These are phyloP conservation scores for Cephalotrichum gorgonifer DNA, from an alignment of 2,329 filamentous ascomycete species.

Conservation along the genomic window DNA sequence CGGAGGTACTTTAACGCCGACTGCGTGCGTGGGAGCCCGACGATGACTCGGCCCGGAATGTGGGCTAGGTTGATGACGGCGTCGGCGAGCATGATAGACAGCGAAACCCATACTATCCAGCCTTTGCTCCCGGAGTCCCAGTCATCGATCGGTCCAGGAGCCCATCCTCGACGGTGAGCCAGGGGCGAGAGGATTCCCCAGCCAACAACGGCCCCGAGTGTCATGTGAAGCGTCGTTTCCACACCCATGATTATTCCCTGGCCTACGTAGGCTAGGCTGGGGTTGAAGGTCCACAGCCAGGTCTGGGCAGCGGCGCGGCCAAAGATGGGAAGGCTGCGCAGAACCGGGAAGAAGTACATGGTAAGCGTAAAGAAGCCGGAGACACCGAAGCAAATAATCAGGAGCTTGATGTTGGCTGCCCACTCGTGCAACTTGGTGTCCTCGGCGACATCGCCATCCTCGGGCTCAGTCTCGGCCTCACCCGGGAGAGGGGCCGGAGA, in stretches of 20 bases:
- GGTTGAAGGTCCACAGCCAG: slow-evolving; percentile 95
- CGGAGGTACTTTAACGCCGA: not conserved
- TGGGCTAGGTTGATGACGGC: slow-evolving; percentile 80
- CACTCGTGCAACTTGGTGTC: slow-evolving; percentile 18
- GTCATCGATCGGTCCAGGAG: slow-evolving; percentile 72
- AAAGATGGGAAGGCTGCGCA: slow-evolving; percentile 81
- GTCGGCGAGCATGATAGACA: slow-evolving; percentile 95
- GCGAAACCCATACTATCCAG: slow-evolving; percentile 95
- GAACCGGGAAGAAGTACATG: slow-evolving; percentile 80
- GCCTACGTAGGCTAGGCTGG: slow-evolving; percentile 91
- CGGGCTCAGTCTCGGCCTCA: slow-evolving; percentile 14
- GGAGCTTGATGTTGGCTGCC: slow-evolving; percentile 39
- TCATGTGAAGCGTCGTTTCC: slow-evolving; percentile 90
- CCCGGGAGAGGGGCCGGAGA: slow-evolving; percentile 6
- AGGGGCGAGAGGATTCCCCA: slow-evolving; percentile 88
- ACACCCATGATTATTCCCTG: slow-evolving; percentile 99
- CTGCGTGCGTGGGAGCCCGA: not conserved
- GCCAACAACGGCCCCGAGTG: slow-evolving; percentile 76
- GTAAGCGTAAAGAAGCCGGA: slow-evolving; percentile 63
- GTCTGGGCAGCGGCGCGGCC: slow-evolving; percentile 61
- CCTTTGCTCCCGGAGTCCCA: slow-evolving; percentile 94
- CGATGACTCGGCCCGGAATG: slow-evolving; percentile 55
- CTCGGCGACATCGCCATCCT: slow-evolving; percentile 19
- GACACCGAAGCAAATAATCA: slow-evolving; percentile 45
- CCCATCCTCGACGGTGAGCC: slow-evolving; percentile 80